Percentiles rank a stretch among this genome's conserved stretches.
These are phyloP conservation scores for Chaetothyriales sp. DNA, from an alignment of 2,329 filamentous ascomycete genomes.

Conservation along the genomic window DNA sequence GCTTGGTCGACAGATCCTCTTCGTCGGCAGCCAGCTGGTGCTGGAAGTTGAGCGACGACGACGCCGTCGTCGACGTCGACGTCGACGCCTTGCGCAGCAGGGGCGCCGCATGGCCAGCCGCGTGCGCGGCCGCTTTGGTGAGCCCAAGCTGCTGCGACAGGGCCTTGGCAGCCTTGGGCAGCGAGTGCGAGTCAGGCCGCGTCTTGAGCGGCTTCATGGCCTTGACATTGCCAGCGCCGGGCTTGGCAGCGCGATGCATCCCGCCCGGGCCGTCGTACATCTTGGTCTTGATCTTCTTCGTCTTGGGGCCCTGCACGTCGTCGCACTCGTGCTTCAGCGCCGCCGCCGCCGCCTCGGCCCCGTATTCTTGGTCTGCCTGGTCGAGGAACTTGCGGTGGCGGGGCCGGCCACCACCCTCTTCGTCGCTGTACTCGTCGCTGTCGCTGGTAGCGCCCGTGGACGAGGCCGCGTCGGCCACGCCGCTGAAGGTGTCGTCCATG, in stretches of 20 bases:
- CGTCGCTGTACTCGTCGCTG: constrained; percentile 48
- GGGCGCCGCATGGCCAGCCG: constrained; percentile 35
- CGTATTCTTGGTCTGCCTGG: constrained; percentile 40
- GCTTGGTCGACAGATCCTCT: constrained; percentile 86
- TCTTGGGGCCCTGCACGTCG: constrained; percentile 29
- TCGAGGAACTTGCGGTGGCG: constrained; percentile 39
- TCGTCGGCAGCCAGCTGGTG: constrained; percentile 53
- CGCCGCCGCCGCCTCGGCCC: constrained; percentile 39
- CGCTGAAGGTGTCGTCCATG: constrained; percentile 83
- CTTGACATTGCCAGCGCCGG: constrained; percentile 13
- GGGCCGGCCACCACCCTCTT: constrained; percentile 42
- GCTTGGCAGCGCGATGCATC: constrained; percentile 9
- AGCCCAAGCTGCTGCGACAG: constrained; percentile 26
- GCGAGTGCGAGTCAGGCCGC: constrained; percentile 17
- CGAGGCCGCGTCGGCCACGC: constrained; percentile 69
- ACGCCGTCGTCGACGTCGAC: constrained; percentile 14
- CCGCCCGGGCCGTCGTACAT: constrained; percentile 16
- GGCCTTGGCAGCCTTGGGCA: constrained; percentile 29
- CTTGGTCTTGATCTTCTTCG: constrained; percentile 41
- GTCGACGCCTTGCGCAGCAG: constrained; percentile 46
- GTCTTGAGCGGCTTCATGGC: constrained; percentile 23
- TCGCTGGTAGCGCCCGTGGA: constrained; percentile 77
- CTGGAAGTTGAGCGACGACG: constrained; percentile 47
- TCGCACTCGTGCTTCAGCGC: constrained; percentile 32
- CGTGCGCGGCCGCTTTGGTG: constrained; percentile 22